Conservation (phyloP, 257 asterid species). For the Solanum pennellii region DNA sequence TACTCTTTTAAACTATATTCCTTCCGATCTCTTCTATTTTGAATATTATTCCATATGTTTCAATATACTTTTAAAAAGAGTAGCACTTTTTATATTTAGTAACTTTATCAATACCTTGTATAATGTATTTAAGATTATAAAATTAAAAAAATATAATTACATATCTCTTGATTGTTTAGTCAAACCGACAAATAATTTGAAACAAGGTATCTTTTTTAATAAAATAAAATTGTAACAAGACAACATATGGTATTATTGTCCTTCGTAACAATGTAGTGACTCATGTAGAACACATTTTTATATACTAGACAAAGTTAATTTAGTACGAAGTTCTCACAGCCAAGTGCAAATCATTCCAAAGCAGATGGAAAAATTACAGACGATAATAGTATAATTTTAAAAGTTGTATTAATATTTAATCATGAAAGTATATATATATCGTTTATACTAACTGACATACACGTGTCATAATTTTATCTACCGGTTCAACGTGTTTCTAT, state of each 20-base stretch:
- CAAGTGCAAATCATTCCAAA: not conserved
- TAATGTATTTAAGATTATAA: no score
- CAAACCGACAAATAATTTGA: not conserved
- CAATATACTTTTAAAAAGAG: no score
- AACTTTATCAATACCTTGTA: no score
- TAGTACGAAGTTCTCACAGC: not conserved
- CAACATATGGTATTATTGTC: not conserved
- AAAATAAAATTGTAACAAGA: not conserved
- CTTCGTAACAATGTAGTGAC: not conserved
- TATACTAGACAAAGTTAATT: not conserved
- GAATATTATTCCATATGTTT: no score
- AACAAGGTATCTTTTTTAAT: not conserved
- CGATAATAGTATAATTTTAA: not conserved
- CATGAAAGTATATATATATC: no score
- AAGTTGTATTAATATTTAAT: not conserved
- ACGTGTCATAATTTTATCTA: no score
- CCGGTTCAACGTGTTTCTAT: no score
- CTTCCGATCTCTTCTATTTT: no score
- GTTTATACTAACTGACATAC: no score
- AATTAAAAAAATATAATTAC: fast-evolving
- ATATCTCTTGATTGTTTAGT: not conserved
- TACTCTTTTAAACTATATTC: no score
- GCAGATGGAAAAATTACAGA: not conserved
- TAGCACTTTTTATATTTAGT: no score
- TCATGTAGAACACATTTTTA: not conserved